Conservation (phyloP, 495 filamentous ascomycete genomes). For the Trypethelium eluteriae region DNA sequence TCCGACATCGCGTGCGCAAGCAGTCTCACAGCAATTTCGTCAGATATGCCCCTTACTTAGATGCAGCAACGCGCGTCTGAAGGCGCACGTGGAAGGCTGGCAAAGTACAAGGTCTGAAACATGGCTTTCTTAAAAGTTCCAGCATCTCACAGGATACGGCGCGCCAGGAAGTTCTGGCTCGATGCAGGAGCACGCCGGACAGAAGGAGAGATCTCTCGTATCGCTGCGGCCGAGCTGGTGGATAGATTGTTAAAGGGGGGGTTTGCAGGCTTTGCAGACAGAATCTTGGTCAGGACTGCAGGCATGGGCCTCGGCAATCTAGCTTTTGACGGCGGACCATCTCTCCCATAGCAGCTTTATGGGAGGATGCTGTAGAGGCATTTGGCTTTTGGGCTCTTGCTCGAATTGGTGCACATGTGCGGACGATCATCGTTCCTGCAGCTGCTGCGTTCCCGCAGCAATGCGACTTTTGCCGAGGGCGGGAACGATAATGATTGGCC, state of each 20-base stretch:
- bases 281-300: not conserved
- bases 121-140: not conserved
- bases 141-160: not conserved
- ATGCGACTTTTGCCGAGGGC: slow-evolving; percentile 12
- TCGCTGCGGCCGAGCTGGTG: no score
- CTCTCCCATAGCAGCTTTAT: not conserved
- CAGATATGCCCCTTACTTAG: not conserved
- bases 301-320: not conserved
- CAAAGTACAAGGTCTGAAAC: slow-evolving; percentile 4
- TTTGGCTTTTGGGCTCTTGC: not conserved
- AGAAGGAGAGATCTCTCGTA: no score
- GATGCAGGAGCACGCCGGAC: no score
- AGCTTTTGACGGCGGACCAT: not conserved
- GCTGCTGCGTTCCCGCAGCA: slow-evolving; percentile 23
- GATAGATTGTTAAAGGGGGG: not conserved
- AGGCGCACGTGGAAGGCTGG: slow-evolving; percentile 8
- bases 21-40: slow-evolving; percentile 2
- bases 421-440: slow-evolving; percentile 26
- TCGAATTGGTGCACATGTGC: slow-evolving; percentile 1
- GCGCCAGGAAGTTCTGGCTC: no score
- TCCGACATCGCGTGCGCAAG: not conserved
- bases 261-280: not conserved
- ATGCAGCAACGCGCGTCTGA: not conserved
- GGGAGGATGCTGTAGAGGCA: not conserved
- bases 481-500: slow-evolving; percentile 21